Base-by-base conservation (phyloP, 1,284 basidiomycete genomes). In the Trichosporon inkin region DNA sequence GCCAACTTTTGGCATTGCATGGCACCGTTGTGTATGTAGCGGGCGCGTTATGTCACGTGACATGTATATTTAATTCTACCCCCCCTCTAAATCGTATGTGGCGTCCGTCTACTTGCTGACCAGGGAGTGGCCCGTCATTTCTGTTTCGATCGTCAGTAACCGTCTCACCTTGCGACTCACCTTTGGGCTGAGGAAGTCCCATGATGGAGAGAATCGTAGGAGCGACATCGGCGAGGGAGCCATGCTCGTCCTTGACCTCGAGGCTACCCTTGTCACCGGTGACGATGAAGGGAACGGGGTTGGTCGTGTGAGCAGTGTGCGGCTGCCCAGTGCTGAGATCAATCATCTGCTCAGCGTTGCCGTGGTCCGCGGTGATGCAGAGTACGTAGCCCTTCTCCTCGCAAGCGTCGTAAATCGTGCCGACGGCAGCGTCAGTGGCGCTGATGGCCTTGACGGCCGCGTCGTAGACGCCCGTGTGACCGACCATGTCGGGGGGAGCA, bases 401-500 rank as follows among this genome's bases (percentile, higher is more conserved):
- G 70, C 89, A 90, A 3, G 91, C 90, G 60, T 88, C 84, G 79
- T 89, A 90, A 62, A 93, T 84, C 11, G 87, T 89, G 62, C 86
- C 88, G 57, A 94, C 91, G 3, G 91, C 92, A 64, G 83, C 83
- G 77, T 95, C 92, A 1, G 92, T 93, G 19, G 86, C 84, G 1
- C 83, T 80, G 76, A 94, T 89, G 8, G 90, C 92, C 67, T 87
- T 80, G 41, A 93, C 89, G 1, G 92, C 91, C 0, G 91, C 91
- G 1, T 93, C 90, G 77, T 85, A 93, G 17, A 88, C 81, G 66
- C 92, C 92, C 0, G 92, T 94, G 79, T 94, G 92, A 37, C 92
- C 91, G 52, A 92, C 86, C 92, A 94, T 94, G 74, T 95, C 92
- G 14, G 92, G 92, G 53, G 92, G 92, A 24, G 92, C 92, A 78